These are phyloP conservation scores for Citrus medica DNA, from an alignment of 345 rosid genomes.

Conservation along the genomic window DNA sequence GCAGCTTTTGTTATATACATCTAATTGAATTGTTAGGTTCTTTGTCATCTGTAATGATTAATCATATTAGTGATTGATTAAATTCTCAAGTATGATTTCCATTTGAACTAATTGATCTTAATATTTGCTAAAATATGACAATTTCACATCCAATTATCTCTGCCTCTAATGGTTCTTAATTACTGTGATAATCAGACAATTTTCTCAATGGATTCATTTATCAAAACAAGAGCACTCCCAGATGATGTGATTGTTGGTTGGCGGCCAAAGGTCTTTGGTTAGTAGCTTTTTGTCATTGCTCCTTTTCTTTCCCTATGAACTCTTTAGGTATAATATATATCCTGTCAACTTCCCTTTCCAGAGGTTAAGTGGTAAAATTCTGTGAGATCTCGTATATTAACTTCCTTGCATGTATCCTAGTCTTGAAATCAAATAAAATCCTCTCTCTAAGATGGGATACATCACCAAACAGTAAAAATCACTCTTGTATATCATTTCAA, in stretches of 20 bases:
- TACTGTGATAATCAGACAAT: conserved; percentile 45
- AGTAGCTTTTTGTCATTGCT: background rate
- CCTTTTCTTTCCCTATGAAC: background rate
- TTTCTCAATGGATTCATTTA: conserved; percentile 72
- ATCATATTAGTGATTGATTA: background rate
- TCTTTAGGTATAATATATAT: background rate
- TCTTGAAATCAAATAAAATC: background rate
- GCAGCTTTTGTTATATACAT: background rate
- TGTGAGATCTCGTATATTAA: background rate
- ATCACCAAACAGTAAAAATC: background rate
- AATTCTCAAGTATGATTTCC: background rate
- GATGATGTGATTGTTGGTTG: conserved; percentile 91
- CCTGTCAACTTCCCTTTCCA: background rate
- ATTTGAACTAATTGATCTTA: background rate
- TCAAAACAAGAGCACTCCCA: conserved; percentile 61
- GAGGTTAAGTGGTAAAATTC: background rate
- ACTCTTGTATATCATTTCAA: background rate
- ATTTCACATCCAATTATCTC: background rate
- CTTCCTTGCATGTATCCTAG: background rate
- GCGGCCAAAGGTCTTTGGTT: conserved; percentile 84
- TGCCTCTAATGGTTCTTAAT: conserved; percentile 5
- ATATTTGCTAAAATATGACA: background rate
- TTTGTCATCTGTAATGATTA: background rate
- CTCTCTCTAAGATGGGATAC: background rate
- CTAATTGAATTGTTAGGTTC: background rate